Percentiles rank a stretch among this genome's conserved stretches.
Conservation (phyloP, 768 basidiomycete species). For the Suillus placidus region DNA sequence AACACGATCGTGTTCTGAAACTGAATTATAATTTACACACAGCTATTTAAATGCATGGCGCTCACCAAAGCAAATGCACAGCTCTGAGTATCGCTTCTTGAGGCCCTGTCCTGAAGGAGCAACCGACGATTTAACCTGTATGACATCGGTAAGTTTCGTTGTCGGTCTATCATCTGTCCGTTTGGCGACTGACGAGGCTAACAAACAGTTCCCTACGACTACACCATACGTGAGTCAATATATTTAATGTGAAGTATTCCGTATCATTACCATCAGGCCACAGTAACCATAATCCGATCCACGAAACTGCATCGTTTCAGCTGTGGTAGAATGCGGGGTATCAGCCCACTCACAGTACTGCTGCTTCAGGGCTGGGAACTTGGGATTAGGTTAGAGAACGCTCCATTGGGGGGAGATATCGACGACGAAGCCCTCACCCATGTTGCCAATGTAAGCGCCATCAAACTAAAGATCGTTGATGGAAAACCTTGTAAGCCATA, state of each 20-base stretch:
- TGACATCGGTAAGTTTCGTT: neutral
- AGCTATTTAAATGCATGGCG: neutral
- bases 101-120: neutral
- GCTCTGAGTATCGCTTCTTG: neutral
- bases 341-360: neutral
- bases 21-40: neutral
- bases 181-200: conserved; percentile 3
- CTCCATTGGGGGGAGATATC: neutral
- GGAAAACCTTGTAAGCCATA: neutral
- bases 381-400: neutral
- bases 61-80: neutral
- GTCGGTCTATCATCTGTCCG: neutral
- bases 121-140: conserved; percentile 2
- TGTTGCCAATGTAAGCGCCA: neutral
- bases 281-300: neutral
- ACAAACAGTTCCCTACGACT: neutral
- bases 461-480: neutral
- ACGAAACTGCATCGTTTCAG: neutral
- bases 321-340: neutral
- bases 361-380: neutral
- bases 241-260: neutral
- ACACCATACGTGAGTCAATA: neutral
- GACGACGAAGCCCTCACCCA: neutral
- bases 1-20: neutral
- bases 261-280: conserved; percentile 1